A percentile compares a stretch with the other conserved stretches of the same genome.
Conservation (phyloP, 352 stramenopile species). For the Detonula confervacea region DNA sequence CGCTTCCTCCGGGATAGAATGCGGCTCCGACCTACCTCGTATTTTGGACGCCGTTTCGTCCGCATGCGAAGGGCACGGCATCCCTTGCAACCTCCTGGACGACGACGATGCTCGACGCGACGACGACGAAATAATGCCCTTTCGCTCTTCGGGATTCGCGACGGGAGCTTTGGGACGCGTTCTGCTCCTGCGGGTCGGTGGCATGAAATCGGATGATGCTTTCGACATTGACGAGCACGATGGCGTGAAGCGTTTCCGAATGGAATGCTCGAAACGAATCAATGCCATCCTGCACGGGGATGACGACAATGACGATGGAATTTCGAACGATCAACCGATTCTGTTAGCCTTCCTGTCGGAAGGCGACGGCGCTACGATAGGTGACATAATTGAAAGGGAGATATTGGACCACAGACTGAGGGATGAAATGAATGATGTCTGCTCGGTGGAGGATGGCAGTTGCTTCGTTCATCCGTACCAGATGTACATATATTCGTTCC, state of each 20-base stretch:
- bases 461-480: slow-evolving; percentile 21
- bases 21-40: neutral
- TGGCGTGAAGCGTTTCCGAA: neutral
- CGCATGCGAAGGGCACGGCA: neutral
- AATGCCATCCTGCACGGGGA: neutral
- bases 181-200: neutral
- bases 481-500: neutral
- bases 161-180: neutral
- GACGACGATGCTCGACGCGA: neutral
- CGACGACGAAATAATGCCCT: neutral
- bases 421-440: slow-evolving; percentile 19
- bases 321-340: neutral
- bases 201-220: no score
- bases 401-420: slow-evolving; percentile 54
- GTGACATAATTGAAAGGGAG: slow-evolving; percentile 45
- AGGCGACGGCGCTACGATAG: neutral
- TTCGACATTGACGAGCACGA: neutral
- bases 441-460: neutral
- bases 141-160: neutral
- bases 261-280: neutral
- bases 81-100: neutral
- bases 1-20: neutral
- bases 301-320: neutral
- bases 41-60: neutral
- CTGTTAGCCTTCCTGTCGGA: neutral